Conservation (phyloP, 257 asterid species). For the Scutellaria minor region DNA sequence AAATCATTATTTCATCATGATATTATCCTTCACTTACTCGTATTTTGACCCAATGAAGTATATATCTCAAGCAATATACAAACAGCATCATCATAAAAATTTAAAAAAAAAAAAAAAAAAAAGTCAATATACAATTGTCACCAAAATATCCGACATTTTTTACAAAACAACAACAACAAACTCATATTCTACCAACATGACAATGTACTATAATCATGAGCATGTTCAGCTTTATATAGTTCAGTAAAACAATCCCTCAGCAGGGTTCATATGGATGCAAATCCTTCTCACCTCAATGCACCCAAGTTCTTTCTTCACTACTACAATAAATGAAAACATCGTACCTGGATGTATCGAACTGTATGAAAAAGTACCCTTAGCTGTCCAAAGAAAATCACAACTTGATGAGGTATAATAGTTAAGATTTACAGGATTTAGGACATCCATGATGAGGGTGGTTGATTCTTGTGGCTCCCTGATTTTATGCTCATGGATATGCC, state of each 20-base stretch:
- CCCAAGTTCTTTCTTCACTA: background rate
- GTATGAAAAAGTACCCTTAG: too few relatives aligned
- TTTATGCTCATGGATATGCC: too few relatives aligned
- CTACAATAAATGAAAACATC: background rate
- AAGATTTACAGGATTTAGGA: too few relatives aligned
- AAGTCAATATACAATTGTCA: background rate
- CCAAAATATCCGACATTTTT: background rate
- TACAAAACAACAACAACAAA: background rate
- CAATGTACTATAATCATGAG: background rate
- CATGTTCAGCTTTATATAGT: background rate
- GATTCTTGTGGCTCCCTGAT: too few relatives aligned
- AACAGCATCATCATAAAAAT: too few relatives aligned
- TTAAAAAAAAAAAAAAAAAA: too few relatives aligned
- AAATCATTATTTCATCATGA: too few relatives aligned
- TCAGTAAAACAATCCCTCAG: background rate
- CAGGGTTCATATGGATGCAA: background rate
- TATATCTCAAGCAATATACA: too few relatives aligned
- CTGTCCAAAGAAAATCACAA: background rate
- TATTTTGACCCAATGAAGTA: too few relatives aligned
- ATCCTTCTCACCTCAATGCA: slow-evolving; percentile 7
- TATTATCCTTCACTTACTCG: too few relatives aligned
- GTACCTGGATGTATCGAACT: background rate
- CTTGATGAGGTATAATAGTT: too few relatives aligned
- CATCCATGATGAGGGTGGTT: too few relatives aligned
- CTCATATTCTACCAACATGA: background rate